These are phyloP conservation scores for Tolypocladium tundrense DNA, from an alignment of 2,329 filamentous ascomycete genomes.

Conservation along the genomic window DNA sequence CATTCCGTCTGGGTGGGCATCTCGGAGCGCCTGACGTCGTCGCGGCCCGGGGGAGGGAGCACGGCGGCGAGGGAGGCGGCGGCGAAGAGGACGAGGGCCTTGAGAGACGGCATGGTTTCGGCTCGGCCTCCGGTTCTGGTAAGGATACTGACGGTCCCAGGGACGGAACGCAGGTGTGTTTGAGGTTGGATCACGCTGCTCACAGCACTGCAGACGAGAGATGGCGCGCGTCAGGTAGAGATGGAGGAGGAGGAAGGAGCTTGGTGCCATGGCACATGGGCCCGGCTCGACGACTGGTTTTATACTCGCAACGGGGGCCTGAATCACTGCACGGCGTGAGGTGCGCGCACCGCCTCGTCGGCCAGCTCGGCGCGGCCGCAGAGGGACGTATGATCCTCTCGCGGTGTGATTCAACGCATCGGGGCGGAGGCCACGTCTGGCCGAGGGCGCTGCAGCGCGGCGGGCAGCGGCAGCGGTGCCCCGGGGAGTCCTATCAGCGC, in stretches of 20 bases:
- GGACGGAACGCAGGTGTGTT: not conserved
- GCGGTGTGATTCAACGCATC: not conserved
- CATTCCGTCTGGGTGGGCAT: not conserved
- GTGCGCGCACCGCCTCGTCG: not conserved
- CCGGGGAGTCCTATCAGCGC: not conserved
- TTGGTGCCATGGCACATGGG: not conserved
- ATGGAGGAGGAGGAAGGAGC: not conserved
- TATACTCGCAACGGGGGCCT: not conserved
- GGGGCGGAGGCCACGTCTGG: not conserved
- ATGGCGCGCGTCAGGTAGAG: not conserved
- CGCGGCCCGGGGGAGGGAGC: not conserved
- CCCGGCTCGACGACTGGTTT: not conserved
- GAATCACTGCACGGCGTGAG: not conserved
- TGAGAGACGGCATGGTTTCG: not conserved
- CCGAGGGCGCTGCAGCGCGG: not conserved
- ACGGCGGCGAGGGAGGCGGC: not conserved
- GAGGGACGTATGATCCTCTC: not conserved
- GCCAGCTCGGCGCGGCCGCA: not conserved
- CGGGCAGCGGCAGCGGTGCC: not conserved
- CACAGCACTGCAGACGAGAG: not conserved
- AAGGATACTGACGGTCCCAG: not conserved
- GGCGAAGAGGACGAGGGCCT: slow-evolving; percentile 2
- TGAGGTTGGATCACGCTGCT: not conserved
- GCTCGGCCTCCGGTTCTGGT: not conserved
- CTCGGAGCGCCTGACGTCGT: not conserved